Conservation (phyloP, 306 rosid species). For the Gastrolobium bilobum region DNA sequence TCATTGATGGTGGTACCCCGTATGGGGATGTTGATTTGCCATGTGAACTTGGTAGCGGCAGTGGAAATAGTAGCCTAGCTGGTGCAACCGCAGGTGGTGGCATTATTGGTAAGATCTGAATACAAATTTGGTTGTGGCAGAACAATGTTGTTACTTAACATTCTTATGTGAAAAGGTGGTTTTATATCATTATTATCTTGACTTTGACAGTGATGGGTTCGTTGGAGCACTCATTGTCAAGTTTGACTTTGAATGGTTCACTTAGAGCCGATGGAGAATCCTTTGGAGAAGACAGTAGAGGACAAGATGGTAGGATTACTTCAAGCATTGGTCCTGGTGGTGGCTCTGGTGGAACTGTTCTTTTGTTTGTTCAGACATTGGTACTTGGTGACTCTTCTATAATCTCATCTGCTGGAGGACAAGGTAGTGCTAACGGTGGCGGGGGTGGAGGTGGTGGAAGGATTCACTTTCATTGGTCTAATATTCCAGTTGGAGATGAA, state of each 20-base stretch:
- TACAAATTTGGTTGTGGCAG: conserved; percentile 32
- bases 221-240: conserved; percentile 81
- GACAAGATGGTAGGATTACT: conserved; percentile 52
- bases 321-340: conserved; percentile 91
- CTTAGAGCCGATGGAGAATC: conserved; percentile 93
- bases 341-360: conserved; percentile 98
- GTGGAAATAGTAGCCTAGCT: conserved; percentile 86
- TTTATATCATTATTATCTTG: conserved; percentile 38
- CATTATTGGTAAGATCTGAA: conserved; percentile 77
- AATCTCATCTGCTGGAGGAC: conserved; percentile 86
- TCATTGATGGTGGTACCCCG: conserved; percentile 81
- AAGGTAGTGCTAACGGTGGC: conserved; percentile 84
- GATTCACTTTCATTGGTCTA: conserved; percentile 96
- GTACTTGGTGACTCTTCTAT: conserved; percentile 73
- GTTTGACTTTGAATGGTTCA: conserved; percentile 77
- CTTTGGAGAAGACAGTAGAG: conserved; percentile 68
- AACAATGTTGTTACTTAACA: conserved; percentile 17
- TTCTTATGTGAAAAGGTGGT: background rate
- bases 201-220: conserved; percentile 90
- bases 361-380: conserved; percentile 75
- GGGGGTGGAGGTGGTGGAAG: conserved; percentile 99
- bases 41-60: conserved; percentile 99
- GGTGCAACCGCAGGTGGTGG: conserved; percentile 98
- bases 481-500: conserved; percentile 87
- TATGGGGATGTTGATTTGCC: conserved; percentile 93